Evolutionary conservation across 768 basidiomycete genomes (phyloP), one percentile per base, ranked within the genome.

Genomic region (Neoboletus brunneissimus): DNA sequence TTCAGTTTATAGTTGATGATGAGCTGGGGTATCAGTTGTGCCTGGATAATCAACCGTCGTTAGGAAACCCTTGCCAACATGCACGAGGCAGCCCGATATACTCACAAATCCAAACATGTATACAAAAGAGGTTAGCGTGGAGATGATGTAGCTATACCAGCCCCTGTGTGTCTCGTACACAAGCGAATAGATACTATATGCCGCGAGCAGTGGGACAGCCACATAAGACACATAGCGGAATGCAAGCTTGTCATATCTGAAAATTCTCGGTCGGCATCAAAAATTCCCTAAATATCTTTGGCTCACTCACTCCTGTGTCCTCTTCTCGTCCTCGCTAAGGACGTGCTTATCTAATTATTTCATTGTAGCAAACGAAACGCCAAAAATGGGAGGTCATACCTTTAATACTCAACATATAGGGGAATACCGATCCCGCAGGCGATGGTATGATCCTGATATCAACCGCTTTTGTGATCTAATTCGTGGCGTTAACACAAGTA

Each of bases 1-100:
- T 94, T 94, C 57, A 98, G 81, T 73, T 96, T 96, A 76, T 95
- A 97, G 76, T 97, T 97, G 78, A 98, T 95, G 67, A 98, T 96
- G 55, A 94, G 75, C 71, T 92, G 89, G 35, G 89, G 90, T 48
- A 92, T 76, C 32, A 94, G 80, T 78, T 94, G 91, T 48, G 88
- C 91, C 90, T 92, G 67, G 44, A 64, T 34, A 55, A 57, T 59
- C 47, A 51, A 56, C 52, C 46, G 52, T 52, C 44, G 49, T 63
- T 57, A 64, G 50, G 55, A 53, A 55, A 48, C 48, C 40, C 25
- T 22, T 32, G 46, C 34, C 44, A 48, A n/a, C 34, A 31, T 38
- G 25, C 49, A 48, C 13, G 38, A 6, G 10, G 31, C 23, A 50
- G 34, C 51, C 18, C 32, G 42, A 18, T 43, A 23, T 18, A 85